These are phyloP conservation scores for Lasiodiplodia theobromae DNA, from an alignment of 2,329 filamentous ascomycete genomes.

Conservation along the genomic window DNA sequence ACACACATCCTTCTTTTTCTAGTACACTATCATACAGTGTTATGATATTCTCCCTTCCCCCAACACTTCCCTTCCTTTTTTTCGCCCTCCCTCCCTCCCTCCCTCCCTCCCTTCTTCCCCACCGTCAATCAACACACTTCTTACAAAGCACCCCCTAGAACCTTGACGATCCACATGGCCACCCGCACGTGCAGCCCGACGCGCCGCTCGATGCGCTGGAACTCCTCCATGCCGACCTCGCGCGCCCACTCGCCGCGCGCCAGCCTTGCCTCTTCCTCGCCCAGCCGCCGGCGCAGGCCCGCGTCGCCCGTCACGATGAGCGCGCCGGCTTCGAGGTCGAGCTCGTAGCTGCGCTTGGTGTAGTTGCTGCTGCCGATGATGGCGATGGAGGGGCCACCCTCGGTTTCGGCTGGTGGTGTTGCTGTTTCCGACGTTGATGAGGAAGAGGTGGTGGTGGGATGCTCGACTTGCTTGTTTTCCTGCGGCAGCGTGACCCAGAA, in stretches of 20 bases:
- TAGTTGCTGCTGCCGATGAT: slow-evolving; percentile 95
- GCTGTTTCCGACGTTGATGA: slow-evolving; percentile 25
- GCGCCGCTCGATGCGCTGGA: slow-evolving; percentile 79
- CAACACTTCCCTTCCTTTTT: no score
- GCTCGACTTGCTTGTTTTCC: slow-evolving; percentile 32
- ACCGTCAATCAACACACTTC: no score
- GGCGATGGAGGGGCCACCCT: slow-evolving; percentile 70
- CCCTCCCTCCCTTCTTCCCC: no score
- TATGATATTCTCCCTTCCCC: no score
- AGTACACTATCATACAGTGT: no score
- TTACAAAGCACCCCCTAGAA: slow-evolving; percentile 85
- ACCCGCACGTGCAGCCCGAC: slow-evolving; percentile 85
- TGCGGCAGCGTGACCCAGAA: slow-evolving; percentile 82
- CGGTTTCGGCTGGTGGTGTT: slow-evolving; percentile 34
- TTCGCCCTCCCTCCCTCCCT: no score
- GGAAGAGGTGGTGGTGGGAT: not conserved
- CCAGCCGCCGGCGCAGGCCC: slow-evolving; percentile 73
- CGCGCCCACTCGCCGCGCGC: slow-evolving; percentile 69
- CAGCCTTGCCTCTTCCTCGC: slow-evolving; percentile 80
- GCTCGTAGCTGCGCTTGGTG: slow-evolving; percentile 88
- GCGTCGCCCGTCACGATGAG: slow-evolving; percentile 83
- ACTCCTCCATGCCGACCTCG: slow-evolving; percentile 75
- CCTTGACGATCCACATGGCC: slow-evolving; percentile 91
- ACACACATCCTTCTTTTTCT: no score
- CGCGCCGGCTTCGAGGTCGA: slow-evolving; percentile 90